phyloP scores from a whole-genome alignment of 1,139 yeast genomes.

The Protomyces macrosporus region DNA sequence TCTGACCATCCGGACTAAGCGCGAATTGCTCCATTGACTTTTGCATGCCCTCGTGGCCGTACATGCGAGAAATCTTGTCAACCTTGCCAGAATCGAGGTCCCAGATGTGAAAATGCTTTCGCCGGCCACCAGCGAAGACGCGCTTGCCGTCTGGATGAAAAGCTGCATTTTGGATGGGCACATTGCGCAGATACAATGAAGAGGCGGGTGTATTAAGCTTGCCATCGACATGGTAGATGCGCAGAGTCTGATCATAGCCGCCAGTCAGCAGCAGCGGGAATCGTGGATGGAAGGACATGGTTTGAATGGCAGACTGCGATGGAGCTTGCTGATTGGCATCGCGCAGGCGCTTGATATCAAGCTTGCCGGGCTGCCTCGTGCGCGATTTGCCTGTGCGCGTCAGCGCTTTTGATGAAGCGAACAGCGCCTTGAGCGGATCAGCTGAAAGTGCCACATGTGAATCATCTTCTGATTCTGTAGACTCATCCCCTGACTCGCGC shows the following conservation, averaged over 20 bases:
- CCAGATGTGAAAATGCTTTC: constrained; percentile 90
- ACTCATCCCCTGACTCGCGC: constrained; percentile 34
- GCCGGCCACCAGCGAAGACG: constrained; percentile 83
- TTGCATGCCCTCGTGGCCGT: constrained; percentile 84
- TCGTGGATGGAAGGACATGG: constrained; percentile 74
- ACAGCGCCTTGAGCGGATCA: constrained; percentile 51
- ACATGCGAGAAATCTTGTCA: constrained; percentile 80
- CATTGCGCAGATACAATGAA: constrained; percentile 67
- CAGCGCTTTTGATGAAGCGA: constrained; percentile 56
- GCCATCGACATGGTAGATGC: constrained; percentile 92
- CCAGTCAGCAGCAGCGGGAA: constrained; percentile 83
- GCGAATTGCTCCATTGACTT: constrained; percentile 82
- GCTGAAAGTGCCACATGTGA: constrained; percentile 37
- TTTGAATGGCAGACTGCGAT: constrained; percentile 74
- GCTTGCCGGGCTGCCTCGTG: constrained; percentile 61
- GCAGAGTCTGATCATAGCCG: constrained; percentile 83
- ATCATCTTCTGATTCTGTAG: constrained; percentile 37
- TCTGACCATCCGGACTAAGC: constrained; percentile 63
- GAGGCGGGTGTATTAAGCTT: constrained; percentile 74
- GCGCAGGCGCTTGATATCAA: constrained; percentile 71
- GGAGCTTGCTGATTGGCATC: constrained; percentile 74
- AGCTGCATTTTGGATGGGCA: constrained; percentile 72
- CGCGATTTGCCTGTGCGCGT: constrained; percentile 44
- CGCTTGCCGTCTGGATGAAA: constrained; percentile 55
- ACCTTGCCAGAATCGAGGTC: constrained; percentile 68